phyloP scores from a whole-genome alignment of 2,329 filamentous ascomycete genomes.

The Magnaporthales sp. region DNA sequence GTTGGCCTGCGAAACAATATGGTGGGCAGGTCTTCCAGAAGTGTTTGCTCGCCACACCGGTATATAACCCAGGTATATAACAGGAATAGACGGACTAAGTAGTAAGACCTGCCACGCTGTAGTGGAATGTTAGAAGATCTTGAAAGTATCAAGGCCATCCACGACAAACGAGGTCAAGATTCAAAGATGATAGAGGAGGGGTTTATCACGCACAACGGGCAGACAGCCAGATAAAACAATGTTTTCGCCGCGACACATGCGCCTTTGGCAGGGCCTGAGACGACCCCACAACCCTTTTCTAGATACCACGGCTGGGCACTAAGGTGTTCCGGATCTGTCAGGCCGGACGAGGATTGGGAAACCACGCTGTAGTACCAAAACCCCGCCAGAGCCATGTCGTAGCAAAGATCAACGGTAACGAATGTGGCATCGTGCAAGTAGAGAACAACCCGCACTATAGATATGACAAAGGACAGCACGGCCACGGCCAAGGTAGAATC shows the following conservation, averaged over 20 bases:
- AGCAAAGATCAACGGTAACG: not conserved
- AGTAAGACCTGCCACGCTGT: not conserved
- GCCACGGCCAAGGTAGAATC: not conserved
- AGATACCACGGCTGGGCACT: not conserved
- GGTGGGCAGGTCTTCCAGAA: not conserved
- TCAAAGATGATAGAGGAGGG: too few species aligned
- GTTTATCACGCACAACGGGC: too few species aligned
- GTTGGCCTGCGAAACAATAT: not conserved
- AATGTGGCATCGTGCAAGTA: not conserved
- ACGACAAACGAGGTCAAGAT: too few species aligned
- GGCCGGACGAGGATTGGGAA: not conserved
- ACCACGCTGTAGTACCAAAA: not conserved
- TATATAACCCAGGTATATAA: not conserved
- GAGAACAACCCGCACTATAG: not conserved
- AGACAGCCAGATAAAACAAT: not conserved
- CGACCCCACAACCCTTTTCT: not conserved
- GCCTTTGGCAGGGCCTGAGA: not conserved
- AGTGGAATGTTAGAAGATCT: not conserved
- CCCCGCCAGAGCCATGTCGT: not conserved
- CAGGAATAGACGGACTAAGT: not conserved
- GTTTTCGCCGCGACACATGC: not conserved
- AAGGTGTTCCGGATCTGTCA: not conserved
- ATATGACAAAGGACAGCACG: not conserved
- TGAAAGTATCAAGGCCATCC: too few species aligned
- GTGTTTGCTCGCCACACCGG: not conserved